phyloP scores from a whole-genome alignment of 2,329 filamentous ascomycete genomes.

The Aspergillus hiratsukae region DNA sequence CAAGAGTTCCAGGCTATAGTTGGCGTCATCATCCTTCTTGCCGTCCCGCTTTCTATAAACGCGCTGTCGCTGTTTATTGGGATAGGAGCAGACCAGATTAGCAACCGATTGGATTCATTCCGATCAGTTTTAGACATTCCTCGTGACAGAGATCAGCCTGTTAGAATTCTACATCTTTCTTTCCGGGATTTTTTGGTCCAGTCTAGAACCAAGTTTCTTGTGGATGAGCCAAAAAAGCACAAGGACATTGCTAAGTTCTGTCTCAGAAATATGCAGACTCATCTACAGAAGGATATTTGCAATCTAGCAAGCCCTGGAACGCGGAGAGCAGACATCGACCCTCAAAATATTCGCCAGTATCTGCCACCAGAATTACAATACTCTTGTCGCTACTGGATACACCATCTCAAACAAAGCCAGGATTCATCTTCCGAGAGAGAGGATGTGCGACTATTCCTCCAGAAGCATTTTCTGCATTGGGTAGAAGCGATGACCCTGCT shows the following conservation, averaged over 20 bases:
- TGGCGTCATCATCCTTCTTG: conserved; percentile 18
- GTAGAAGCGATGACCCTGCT: conserved; percentile 22
- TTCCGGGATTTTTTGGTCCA: conserved; percentile 28
- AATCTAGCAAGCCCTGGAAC: conserved; percentile 8
- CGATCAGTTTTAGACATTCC: conserved; percentile 19
- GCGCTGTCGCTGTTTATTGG: conserved; percentile 10
- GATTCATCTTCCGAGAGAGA: background rate
- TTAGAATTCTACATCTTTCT: conserved; percentile 24
- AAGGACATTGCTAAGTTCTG: conserved; percentile 21
- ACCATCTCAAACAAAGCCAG: conserved; percentile 3
- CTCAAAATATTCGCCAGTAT: conserved; percentile 4
- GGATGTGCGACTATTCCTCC: conserved; percentile 13
- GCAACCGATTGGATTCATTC: conserved; percentile 13
- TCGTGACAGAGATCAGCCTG: conserved; percentile 6
- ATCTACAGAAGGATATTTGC: conserved; percentile 14
- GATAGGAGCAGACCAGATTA: conserved; percentile 5
- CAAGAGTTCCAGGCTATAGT: conserved; percentile 16
- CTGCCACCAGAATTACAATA: conserved; percentile 3
- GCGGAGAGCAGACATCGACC: conserved; percentile 5
- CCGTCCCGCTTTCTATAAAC: conserved; percentile 16
- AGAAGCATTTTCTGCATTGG: conserved; percentile 24
- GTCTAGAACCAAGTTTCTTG: conserved; percentile 20
- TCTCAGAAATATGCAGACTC: conserved; percentile 13
- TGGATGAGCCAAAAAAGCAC: conserved; percentile 29
- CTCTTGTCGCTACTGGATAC: conserved; percentile 3